These are phyloP conservation scores for Osmanthus fragrans DNA, from an alignment of 257 asterid genomes.

Conservation along the genomic window DNA sequence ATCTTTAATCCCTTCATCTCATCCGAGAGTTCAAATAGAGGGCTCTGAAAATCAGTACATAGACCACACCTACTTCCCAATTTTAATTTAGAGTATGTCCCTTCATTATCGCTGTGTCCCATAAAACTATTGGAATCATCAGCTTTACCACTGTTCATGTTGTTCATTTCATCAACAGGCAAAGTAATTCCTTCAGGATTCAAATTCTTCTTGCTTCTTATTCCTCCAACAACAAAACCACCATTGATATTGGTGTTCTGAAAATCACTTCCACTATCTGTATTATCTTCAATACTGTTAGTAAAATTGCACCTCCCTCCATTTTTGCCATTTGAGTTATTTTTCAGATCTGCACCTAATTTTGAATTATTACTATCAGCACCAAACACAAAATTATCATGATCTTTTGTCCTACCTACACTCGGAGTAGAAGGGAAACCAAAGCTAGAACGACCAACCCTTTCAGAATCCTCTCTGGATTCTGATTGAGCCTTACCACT, in stretches of 20 bases:
- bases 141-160: slow-evolving; percentile 27
- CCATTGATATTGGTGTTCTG: slow-evolving; percentile 33
- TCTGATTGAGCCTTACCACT: slow-evolving; percentile 34
- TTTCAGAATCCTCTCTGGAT: slow-evolving; percentile 31
- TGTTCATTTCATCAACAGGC: slow-evolving; percentile 28
- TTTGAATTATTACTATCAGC: slow-evolving; percentile 22
- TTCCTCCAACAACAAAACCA: slow-evolving; percentile 43
- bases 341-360: slow-evolving; percentile 19
- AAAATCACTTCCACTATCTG: slow-evolving; percentile 27
- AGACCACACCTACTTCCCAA: slow-evolving; percentile 27
- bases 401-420: slow-evolving; percentile 25
- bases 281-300: slow-evolving; percentile 30
- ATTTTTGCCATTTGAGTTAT: slow-evolving; percentile 21
- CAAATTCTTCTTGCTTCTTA: slow-evolving; percentile 32
- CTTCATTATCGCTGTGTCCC: slow-evolving; percentile 15
- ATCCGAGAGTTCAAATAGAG: slow-evolving; percentile 43
- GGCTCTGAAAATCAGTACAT: slow-evolving; percentile 37
- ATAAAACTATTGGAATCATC: slow-evolving; percentile 28
- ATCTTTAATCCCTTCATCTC: slow-evolving; percentile 62
- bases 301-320: slow-evolving; percentile 22
- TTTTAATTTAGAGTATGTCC: slow-evolving; percentile 28
- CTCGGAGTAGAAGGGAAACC: slow-evolving; percentile 17
- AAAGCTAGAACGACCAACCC: slow-evolving; percentile 31
- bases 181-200: slow-evolving; percentile 33
- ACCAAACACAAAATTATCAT: slow-evolving; percentile 37